Evolutionary conservation across 2,329 filamentous ascomycete species (phyloP), one percentile per base, ranked within the genome.

Genomic region (Colletotrichum sp.): DNA sequence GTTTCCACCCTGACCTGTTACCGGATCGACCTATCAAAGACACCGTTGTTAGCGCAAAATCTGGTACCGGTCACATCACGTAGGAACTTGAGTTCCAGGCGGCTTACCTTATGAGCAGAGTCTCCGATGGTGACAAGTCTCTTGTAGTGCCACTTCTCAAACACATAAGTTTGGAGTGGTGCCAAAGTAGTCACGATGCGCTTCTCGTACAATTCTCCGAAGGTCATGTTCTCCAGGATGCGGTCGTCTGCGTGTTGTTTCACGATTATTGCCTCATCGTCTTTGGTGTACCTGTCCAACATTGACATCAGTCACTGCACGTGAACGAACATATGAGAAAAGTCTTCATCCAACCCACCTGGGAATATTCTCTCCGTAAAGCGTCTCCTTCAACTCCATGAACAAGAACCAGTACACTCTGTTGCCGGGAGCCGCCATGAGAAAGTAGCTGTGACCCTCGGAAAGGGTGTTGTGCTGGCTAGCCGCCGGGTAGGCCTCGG

Each of bases 71-170:
- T 9, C 4, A 1, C 25, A n/a, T 13, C 4, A 11, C 0, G 13
- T 7, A 16, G 5, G 13, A 19, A 12, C 9, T 2, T 2, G 7
- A 5, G 2, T 11, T 12, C 2, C 55, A 13, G 39, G 5, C 39
- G 5, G 1, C 12, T n/a, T 78, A 83, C 84, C 81, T 87, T 88
- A 74, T 88, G 86, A 7, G 82, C 84, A 2, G 86, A 81, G 72
- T 88, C 87, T 2, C 86, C 86, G 7, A 88, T 81, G 1, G 82
- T 79, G 0, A 87, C 80, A 5, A 86, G 82, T 15, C 87, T 79
- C 9, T 82, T 80, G 57, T 82, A 86, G 66, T 85, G 81, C 84
- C 86, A 88, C 36, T 82, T 80, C 12, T 82, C 76, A 27, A 86
- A 82, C 2, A 86, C 81, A 44, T 83, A 84, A 73, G 87, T 85